A percentile compares a stretch with the other conserved stretches of the same genome.
These are phyloP conservation scores for Leishmania aethiopica DNA, from an alignment of 208 protist species.

Conservation along the genomic window DNA sequence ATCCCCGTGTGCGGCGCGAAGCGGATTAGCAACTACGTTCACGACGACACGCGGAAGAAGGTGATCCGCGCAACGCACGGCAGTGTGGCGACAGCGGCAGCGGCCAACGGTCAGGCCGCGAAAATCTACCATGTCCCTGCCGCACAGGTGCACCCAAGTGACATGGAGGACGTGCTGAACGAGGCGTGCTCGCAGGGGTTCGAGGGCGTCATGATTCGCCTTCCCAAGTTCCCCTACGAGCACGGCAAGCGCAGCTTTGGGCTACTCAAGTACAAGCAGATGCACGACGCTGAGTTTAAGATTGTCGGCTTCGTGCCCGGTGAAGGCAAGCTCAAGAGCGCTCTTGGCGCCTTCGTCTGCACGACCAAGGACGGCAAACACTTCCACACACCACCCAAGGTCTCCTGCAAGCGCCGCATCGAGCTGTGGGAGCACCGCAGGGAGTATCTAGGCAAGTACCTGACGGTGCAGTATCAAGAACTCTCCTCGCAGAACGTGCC, in stretches of 20 bases:
- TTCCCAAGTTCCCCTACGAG: conserved; percentile 84
- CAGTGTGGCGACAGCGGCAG: background rate
- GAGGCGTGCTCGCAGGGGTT: conserved; percentile 89
- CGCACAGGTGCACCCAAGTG: conserved; percentile 64
- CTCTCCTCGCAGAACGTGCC: conserved; percentile 86
- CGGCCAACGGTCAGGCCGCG: conserved; percentile 25
- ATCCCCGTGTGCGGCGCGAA: conserved; percentile 80
- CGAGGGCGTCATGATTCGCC: conserved; percentile 90
- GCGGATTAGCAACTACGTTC: conserved; percentile 85
- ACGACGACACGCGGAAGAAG: conserved; percentile 82
- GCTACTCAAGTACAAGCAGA: conserved; percentile 91
- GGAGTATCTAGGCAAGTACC: conserved; percentile 67
- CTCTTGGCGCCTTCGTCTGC: conserved; percentile 84
- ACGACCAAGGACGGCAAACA: conserved; percentile 76
- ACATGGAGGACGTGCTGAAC: conserved; percentile 80
- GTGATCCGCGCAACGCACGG: conserved; percentile 51
- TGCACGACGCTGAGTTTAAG: conserved; percentile 92
- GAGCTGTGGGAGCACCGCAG: conserved; percentile 67
- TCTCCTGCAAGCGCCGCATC: conserved; percentile 56
- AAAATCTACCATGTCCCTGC: conserved; percentile 88
- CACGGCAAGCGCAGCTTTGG: conserved; percentile 90
- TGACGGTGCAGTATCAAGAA: conserved; percentile 91
- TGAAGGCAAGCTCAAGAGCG: conserved; percentile 85
- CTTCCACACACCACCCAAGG: conserved; percentile 81
- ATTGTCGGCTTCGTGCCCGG: conserved; percentile 85